Base-by-base conservation (phyloP, 371 early-diverging fungal genomes). In the Syncephalastrum racemosum region DNA sequence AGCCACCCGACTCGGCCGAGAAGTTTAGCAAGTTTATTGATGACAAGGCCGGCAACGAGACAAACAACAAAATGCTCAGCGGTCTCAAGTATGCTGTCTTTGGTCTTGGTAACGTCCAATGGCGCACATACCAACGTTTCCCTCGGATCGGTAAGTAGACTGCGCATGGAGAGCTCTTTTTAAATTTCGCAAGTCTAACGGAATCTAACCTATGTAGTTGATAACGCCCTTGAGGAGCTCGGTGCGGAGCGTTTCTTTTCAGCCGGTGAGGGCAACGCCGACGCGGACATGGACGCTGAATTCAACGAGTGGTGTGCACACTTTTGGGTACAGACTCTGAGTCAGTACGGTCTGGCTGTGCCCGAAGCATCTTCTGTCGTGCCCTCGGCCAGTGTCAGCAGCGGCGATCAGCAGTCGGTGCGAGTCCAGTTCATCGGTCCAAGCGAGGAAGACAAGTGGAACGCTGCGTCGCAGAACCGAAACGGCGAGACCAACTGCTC, bases 121-220 rank as follows among this genome's bases (percentile, higher is more conserved):
- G 84, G 84, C 63, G 81, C 23, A 84, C 84, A 5, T 84, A 77
- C 41, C 83, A 82, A 56, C 58, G 61, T 8, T 84, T 84, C 67
- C 84, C 84, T 23, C 56, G 52, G 46, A 72, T 70, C 10, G 36
- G 36, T 31, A 31, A 31, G 36, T 31, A 31, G 10, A 8, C 36
- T 3, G 4, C 36, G 36, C 36, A 31, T 31, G 36, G 12, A 31
- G 6, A 8, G 36, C 12, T 31, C 6, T 31, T 31, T 31, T 2
- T 31, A 2, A 10, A 10, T 5, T 31, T 31, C 10, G 12, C 1
- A 31, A 31, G 6, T 0, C 36, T 31, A 31, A 31, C 10, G 6
- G 0, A 31, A 31, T 12, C 36, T 2, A 8, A 31, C 10, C 2
- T 31, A 31, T 31, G 36, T 31, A 49, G 64, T 81, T 7, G 68